Evolutionary conservation across 257 asterid genomes (phyloP).

Genomic region (Gynochthodes officinalis): DNA sequence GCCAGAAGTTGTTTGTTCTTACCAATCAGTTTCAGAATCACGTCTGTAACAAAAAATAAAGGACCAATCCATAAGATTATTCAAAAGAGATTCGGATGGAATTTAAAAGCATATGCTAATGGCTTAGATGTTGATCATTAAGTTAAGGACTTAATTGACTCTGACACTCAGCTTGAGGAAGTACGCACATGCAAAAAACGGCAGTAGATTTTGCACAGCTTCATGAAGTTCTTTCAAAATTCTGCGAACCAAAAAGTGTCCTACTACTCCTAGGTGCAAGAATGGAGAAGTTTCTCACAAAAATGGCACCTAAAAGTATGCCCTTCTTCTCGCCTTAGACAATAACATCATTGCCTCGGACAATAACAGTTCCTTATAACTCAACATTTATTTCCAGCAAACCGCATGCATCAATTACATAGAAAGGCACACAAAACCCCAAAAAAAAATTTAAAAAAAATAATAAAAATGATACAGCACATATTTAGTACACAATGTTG

Average conservation of each 20-base stretch:
- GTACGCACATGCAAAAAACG: neutral
- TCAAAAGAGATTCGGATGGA: neutral
- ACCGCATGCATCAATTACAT: neutral
- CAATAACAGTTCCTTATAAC: neutral
- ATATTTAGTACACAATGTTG: neutral
- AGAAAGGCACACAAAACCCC: too few relatives aligned
- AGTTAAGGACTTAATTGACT: neutral
- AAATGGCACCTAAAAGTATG: neutral
- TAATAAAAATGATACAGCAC: neutral
- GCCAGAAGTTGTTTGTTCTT: conserved; percentile 54
- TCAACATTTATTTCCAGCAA: neutral
- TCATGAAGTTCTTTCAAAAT: neutral
- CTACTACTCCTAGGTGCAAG: neutral
- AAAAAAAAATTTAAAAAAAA: too few relatives aligned
- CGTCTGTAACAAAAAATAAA: conserved; percentile 36
- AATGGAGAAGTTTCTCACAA: neutral
- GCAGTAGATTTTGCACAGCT: neutral
- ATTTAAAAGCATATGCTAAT: neutral
- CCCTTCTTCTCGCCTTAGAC: neutral
- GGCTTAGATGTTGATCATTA: neutral
- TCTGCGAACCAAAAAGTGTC: neutral
- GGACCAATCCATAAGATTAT: neutral
- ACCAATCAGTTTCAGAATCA: conserved; percentile 48
- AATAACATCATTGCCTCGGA: too few relatives aligned
- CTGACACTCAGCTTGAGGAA: neutral